Conservation (phyloP, 768 basidiomycete genomes). For the Kwoniella sp. region DNA sequence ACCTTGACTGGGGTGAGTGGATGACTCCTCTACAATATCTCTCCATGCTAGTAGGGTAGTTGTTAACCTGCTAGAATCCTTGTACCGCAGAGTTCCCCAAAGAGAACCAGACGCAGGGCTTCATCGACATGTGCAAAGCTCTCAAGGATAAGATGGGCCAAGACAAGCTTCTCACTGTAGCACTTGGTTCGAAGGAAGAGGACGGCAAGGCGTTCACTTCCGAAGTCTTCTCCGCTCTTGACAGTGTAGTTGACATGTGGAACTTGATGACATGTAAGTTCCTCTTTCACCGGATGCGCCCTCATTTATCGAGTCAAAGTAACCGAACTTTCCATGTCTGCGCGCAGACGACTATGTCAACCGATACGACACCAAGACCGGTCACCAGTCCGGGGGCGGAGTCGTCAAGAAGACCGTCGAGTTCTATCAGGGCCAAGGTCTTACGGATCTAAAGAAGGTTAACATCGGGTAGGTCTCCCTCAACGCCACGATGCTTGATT, state of each 20-base stretch:
- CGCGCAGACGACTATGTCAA: conserved; percentile 19
- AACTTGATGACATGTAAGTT: conserved; percentile 46
- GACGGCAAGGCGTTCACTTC: conserved; percentile 31
- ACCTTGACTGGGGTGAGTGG: conserved; percentile 25
- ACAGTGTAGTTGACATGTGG: conserved; percentile 36
- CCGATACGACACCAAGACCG: conserved; percentile 25
- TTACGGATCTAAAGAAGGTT: conserved; percentile 28
- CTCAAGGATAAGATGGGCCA: conserved; percentile 3
- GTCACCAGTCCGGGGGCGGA: conserved; percentile 30
- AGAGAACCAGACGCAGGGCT: background rate
- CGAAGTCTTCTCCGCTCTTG: conserved; percentile 22
- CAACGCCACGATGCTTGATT: conserved; percentile 18
- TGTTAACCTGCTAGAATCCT: background rate
- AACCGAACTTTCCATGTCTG: background rate
- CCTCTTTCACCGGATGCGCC: background rate
- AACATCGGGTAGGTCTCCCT: conserved; percentile 27
- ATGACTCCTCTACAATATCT: background rate
- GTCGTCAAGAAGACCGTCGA: conserved; percentile 29
- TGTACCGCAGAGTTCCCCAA: conserved; percentile 18
- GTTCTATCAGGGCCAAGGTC: conserved; percentile 17
- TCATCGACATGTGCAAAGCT: background rate
- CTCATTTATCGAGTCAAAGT: background rate
- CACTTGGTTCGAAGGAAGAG: conserved; percentile 22
- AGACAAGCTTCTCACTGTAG: conserved; percentile 18
- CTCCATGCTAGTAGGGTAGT: background rate